Percentiles rank a stretch among this genome's conserved stretches.
phyloP scores from a whole-genome alignment of 495 filamentous ascomycete genomes.

The Wilcoxina mikolae region DNA sequence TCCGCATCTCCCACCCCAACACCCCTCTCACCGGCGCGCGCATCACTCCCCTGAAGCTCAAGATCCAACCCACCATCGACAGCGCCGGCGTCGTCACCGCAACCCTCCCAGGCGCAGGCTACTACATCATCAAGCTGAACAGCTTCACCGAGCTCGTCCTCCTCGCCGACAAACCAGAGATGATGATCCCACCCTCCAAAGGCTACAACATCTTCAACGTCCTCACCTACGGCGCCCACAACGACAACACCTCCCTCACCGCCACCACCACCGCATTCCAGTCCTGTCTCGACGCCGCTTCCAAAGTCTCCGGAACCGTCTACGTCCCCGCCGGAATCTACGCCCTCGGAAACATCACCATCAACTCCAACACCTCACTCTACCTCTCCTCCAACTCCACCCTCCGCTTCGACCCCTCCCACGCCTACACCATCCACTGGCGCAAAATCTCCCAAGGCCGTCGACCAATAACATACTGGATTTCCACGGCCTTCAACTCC shows the following conservation, averaged over 20 bases:
- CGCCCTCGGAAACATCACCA: constrained; percentile 11
- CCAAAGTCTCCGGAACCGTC: neutral
- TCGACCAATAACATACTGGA: constrained; percentile 17
- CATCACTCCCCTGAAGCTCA: neutral
- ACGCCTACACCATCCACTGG: constrained; percentile 10
- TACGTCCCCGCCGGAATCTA: constrained; percentile 15
- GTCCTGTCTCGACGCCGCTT: constrained; percentile 5
- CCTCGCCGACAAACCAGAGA: constrained; percentile 1
- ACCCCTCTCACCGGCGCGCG: neutral
- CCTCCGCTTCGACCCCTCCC: constrained; percentile 4
- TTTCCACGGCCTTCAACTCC: constrained; percentile 10
- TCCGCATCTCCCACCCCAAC: neutral
- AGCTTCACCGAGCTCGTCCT: neutral
- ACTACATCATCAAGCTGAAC: constrained; percentile 4
- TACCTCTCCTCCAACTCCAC: constrained; percentile 13
- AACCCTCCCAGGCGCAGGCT: neutral
- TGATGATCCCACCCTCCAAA: neutral
- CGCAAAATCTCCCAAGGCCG: constrained; percentile 13
- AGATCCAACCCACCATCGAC: neutral
- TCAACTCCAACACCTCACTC: constrained; percentile 9
- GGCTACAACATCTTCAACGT: constrained; percentile 1
- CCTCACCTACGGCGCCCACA: neutral
- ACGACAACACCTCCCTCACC: neutral
- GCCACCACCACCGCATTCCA: constrained; percentile 7
- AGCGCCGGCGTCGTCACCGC: neutral